phyloP scores from a whole-genome alignment of 192 early-diverging fungal genomes.

The Obelidium mucronatum region DNA sequence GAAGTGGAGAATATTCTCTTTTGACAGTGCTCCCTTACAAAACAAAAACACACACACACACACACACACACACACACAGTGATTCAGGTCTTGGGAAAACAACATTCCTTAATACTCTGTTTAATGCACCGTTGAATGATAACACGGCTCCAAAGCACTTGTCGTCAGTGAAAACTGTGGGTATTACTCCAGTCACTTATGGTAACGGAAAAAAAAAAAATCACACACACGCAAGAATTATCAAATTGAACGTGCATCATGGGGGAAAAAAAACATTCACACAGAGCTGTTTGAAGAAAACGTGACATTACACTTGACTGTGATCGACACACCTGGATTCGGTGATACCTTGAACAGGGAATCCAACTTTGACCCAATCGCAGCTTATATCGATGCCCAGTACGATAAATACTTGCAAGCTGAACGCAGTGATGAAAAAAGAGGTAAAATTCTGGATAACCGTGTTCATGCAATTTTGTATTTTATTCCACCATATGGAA shows the following conservation, averaged over 20 bases:
- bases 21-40: not conserved
- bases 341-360: slow-evolving; percentile 97
- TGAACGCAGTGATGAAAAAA: slow-evolving; percentile 67
- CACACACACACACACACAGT: slow-evolving; percentile 51
- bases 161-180: slow-evolving; percentile 84
- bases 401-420: slow-evolving; percentile 88
- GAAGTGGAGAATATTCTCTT: not conserved
- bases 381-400: slow-evolving; percentile 91
- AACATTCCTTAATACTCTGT: slow-evolving; percentile 99
- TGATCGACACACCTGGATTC: slow-evolving; percentile 98
- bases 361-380: slow-evolving; percentile 83
- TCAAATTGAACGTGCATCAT: not conserved
- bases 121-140: slow-evolving; percentile 80
- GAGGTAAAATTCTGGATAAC: slow-evolving; percentile 83
- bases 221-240: too few relatives aligned
- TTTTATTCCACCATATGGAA: slow-evolving; percentile 93
- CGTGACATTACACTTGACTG: slow-evolving; percentile 91
- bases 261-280: not conserved
- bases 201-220: too few relatives aligned
- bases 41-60: too few relatives aligned
- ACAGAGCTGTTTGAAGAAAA: slow-evolving; percentile 93
- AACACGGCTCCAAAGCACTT: slow-evolving; percentile 74
- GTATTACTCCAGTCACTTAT: slow-evolving; percentile 87
- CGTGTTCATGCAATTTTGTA: slow-evolving; percentile 95
- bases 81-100: slow-evolving; percentile 95